Evolutionary conservation across 2,329 filamentous ascomycete genomes (phyloP).

Genomic region (Hypoxylon sp.): DNA sequence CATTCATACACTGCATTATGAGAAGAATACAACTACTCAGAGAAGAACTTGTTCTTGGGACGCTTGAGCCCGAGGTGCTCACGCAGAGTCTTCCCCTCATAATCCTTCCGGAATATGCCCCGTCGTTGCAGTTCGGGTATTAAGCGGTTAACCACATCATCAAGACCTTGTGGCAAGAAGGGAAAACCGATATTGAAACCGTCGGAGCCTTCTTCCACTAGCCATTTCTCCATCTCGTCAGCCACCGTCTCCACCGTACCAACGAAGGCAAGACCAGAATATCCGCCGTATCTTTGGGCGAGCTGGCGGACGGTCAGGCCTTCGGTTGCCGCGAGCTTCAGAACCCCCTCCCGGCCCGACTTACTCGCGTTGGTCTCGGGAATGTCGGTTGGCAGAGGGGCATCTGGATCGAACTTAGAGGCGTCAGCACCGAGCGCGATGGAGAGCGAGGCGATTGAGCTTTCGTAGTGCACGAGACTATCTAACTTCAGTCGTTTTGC

Average conservation of each 20-base stretch:
- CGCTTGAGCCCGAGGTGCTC: conserved; percentile 67
- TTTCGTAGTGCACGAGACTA: conserved; percentile 67
- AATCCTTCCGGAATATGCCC: conserved; percentile 65
- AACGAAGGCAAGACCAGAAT: conserved; percentile 64
- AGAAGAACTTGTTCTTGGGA: conserved; percentile 58
- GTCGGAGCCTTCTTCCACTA: conserved; percentile 62
- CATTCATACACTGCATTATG: not conserved
- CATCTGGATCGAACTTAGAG: conserved; percentile 63
- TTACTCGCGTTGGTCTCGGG: conserved; percentile 69
- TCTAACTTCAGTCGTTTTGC: conserved; percentile 64
- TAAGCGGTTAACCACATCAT: conserved; percentile 61
- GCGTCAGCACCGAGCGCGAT: conserved; percentile 62
- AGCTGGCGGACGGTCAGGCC: conserved; percentile 65
- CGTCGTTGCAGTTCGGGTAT: conserved; percentile 65
- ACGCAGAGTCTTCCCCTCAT: conserved; percentile 64
- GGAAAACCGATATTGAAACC: conserved; percentile 66
- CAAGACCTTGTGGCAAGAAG: conserved; percentile 64
- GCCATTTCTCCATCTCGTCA: conserved; percentile 63
- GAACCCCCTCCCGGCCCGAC: conserved; percentile 59
- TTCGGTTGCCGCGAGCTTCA: conserved; percentile 61
- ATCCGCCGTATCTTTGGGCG: conserved; percentile 64
- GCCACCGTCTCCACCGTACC: conserved; percentile 63
- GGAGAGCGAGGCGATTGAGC: conserved; percentile 65
- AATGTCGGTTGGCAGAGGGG: conserved; percentile 61
- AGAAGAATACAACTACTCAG: conserved; percentile 6